Evolutionary conservation across 495 filamentous ascomycete genomes (phyloP).

Genomic region (Annulohypoxylon stygium): DNA sequence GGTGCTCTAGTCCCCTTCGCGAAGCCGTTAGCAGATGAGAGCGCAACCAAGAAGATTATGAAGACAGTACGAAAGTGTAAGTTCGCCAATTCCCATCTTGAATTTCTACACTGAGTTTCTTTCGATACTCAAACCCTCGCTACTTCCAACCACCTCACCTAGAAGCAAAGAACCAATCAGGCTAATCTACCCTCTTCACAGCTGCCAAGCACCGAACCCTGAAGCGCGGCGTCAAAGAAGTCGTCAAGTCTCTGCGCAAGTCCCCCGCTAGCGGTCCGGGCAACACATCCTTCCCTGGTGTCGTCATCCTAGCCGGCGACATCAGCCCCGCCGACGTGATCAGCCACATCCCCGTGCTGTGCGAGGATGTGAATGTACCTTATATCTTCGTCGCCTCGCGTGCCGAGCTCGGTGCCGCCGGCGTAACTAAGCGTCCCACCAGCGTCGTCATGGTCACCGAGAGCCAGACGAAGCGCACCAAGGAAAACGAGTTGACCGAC

Average conservation of each 20-base stretch:
- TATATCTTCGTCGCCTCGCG: conserved; percentile 92
- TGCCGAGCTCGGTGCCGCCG: conserved; percentile 90
- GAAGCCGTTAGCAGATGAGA: conserved; percentile 88
- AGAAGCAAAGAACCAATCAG: neutral
- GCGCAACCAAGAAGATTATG: conserved; percentile 90
- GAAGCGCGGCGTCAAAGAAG: conserved; percentile 97
- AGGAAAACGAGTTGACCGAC: conserved; percentile 57
- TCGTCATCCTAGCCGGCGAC: conserved; percentile 94
- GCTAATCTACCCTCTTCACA: conserved; percentile 55
- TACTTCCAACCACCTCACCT: neutral
- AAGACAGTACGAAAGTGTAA: conserved; percentile 95
- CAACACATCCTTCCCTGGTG: conserved; percentile 69
- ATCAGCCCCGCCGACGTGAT: conserved; percentile 98
- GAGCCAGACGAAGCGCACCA: conserved; percentile 62
- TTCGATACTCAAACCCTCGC: too few species aligned
- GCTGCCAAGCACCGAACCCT: conserved; percentile 93
- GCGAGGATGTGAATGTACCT: conserved; percentile 95
- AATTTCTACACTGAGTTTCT: neutral
- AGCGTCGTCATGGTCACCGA: conserved; percentile 89
- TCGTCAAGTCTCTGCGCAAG: conserved; percentile 96
- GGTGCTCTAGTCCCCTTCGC: conserved; percentile 94
- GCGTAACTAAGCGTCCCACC: conserved; percentile 92
- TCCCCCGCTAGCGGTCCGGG: conserved; percentile 71
- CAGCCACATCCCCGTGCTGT: conserved; percentile 94
- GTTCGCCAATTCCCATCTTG: conserved; percentile 36